Conservation (phyloP, 2,329 filamentous ascomycete genomes). For the Aspergillus sp. region DNA sequence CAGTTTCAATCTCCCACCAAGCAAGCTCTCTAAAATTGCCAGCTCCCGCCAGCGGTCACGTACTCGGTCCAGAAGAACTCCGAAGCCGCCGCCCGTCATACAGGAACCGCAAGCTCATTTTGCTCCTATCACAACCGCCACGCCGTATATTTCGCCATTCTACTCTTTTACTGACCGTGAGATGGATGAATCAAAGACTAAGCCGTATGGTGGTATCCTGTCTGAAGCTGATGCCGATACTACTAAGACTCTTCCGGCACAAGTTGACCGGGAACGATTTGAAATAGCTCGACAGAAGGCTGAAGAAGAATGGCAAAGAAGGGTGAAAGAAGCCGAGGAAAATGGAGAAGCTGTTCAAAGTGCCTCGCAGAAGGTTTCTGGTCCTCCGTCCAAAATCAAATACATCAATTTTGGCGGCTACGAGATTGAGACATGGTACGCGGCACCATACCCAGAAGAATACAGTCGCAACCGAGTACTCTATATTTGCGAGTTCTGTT, state of each 20-base stretch:
- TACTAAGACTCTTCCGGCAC: conserved; percentile 72
- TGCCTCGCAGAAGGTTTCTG: conserved; percentile 67
- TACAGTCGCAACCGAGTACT: conserved; percentile 93
- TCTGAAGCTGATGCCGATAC: conserved; percentile 87
- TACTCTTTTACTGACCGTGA: conserved; percentile 87
- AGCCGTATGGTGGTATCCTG: conserved; percentile 91
- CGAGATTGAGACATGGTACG: conserved; percentile 99
- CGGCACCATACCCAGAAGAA: conserved; percentile 94
- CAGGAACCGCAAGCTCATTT: conserved; percentile 50
- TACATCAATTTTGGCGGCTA: conserved; percentile 97
- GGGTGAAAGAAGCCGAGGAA: conserved; percentile 55
- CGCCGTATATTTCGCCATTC: conserved; percentile 67
- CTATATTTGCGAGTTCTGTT: conserved; percentile 98
- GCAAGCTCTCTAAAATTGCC: conserved; percentile 56
- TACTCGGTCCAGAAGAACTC: conserved; percentile 44
- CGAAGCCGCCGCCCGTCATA: conserved; percentile 35
- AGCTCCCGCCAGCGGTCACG: conserved; percentile 53
- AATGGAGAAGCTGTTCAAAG: conserved; percentile 57
- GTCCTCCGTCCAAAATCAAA: conserved; percentile 91
- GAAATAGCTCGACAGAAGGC: conserved; percentile 84
- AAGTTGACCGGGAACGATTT: conserved; percentile 76
- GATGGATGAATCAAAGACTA: conserved; percentile 79
- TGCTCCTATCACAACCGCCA: conserved; percentile 51
- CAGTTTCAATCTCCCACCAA: conserved; percentile 51
- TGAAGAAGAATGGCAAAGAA: conserved; percentile 82